Evolutionary conservation across 164 flowering plant species (phyloP).

Genomic region (Sedum album): DNA sequence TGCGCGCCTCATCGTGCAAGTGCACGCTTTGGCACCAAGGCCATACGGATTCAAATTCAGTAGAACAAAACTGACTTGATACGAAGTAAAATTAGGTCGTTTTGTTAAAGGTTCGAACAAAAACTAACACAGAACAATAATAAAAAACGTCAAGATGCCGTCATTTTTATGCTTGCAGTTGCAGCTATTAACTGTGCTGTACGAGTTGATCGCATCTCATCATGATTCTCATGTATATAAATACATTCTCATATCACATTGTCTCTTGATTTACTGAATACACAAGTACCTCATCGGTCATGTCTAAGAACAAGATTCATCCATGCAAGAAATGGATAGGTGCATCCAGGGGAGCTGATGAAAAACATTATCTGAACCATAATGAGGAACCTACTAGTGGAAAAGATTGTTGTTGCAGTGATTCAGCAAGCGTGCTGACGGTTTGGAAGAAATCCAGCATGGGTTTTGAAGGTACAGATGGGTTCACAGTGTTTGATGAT

Average conservation of each 20-base stretch:
- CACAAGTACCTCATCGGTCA: background rate
- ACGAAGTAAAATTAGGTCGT: too few species aligned
- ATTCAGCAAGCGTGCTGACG: conserved; percentile 24
- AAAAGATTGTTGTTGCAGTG: background rate
- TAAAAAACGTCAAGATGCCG: too few species aligned
- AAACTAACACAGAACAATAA: too few species aligned
- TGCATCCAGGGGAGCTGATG: background rate
- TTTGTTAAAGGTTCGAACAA: too few species aligned
- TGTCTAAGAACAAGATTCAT: conserved; percentile 7
- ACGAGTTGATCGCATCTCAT: too few species aligned
- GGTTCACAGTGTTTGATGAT: conserved; percentile 51
- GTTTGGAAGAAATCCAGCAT: conserved; percentile 73
- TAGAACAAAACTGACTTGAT: too few species aligned
- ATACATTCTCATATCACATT: background rate
- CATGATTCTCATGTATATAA: background rate
- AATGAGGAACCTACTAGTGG: too few species aligned
- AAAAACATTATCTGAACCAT: background rate
- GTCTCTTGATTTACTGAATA: background rate
- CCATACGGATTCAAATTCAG: too few species aligned
- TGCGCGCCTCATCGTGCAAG: background rate
- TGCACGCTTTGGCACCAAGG: background rate
- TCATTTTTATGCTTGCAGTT: too few species aligned
- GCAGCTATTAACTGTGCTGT: too few species aligned
- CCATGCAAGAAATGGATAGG: background rate
- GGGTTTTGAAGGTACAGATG: conserved; percentile 60